A percentile compares a stretch with the other conserved stretches of the same genome.
phyloP scores from a whole-genome alignment of 352 stramenopile genomes.

The Phytophthora sojae region DNA sequence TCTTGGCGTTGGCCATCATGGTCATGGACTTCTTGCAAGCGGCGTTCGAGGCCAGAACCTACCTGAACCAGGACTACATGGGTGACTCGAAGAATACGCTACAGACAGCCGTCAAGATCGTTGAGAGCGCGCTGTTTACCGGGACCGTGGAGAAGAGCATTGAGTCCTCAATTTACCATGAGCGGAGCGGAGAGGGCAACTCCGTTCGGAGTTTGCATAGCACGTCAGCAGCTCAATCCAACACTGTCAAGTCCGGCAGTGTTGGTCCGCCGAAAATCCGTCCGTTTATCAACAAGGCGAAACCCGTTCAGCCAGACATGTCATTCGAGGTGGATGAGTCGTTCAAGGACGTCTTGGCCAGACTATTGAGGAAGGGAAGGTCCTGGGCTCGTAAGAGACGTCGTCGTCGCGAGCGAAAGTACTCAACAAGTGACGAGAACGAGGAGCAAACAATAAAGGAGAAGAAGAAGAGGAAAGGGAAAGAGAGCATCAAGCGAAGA shows the following conservation, averaged over 20 bases:
- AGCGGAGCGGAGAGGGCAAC: background rate
- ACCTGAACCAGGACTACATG: conserved; percentile 18
- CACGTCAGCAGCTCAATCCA: background rate
- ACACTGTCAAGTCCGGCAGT: background rate
- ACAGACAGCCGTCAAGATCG: conserved; percentile 14
- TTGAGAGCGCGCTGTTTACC: conserved; percentile 1
- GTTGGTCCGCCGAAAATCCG: background rate
- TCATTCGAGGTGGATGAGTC: background rate
- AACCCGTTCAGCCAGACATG: background rate
- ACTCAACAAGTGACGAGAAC: background rate
- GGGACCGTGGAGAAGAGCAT: background rate
- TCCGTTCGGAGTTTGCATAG: background rate
- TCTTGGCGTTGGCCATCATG: conserved; percentile 17
- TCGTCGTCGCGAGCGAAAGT: background rate
- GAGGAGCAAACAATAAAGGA: background rate
- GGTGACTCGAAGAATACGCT: conserved; percentile 11
- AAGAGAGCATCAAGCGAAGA: background rate
- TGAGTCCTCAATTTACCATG: background rate
- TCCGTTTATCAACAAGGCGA: background rate
- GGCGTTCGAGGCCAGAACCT: conserved; percentile 3
- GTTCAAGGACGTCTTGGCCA: background rate
- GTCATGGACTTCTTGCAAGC: conserved; percentile 23
- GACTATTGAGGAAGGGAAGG: background rate
- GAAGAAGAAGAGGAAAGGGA: background rate
- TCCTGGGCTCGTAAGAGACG: background rate